Evolutionary conservation across 345 rosid genomes (phyloP).

Genomic region (Syzygium aqueum): DNA sequence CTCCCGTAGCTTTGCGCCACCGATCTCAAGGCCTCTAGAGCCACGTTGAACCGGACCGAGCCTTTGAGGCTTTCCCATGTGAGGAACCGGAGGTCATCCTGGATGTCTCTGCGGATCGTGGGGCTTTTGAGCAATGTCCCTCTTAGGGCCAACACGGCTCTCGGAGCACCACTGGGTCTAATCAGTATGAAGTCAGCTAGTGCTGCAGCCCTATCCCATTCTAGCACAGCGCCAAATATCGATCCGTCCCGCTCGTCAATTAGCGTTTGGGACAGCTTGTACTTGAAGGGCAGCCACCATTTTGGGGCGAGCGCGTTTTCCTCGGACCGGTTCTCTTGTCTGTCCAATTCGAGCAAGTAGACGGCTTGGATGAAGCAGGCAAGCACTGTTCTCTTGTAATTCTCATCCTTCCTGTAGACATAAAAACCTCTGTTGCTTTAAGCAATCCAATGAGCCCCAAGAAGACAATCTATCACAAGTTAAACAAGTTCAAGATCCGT

Average conservation of each 20-base stretch:
- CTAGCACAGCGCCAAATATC: constrained; percentile 74
- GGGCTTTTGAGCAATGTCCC: constrained; percentile 82
- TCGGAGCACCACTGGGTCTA: constrained; percentile 92
- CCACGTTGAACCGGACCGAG: constrained; percentile 70
- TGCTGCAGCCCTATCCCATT: constrained; percentile 92
- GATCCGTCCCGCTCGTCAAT: constrained; percentile 82
- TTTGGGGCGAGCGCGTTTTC: constrained; percentile 77
- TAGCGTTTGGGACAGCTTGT: constrained; percentile 61
- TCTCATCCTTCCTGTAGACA: constrained; percentile 67
- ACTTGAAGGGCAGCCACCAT: constrained; percentile 95
- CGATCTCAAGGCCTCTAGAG: constrained; percentile 48
- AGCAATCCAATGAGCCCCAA: not conserved
- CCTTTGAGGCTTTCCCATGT: constrained; percentile 97
- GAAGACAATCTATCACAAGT: not conserved
- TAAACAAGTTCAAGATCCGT: not conserved
- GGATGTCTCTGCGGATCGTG: constrained; percentile 72
- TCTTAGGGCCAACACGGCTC: constrained; percentile 64
- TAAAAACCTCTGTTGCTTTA: not conserved
- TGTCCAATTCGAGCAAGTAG: constrained; percentile 82
- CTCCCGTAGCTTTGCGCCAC: constrained; percentile 76
- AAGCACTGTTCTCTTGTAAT: constrained; percentile 81
- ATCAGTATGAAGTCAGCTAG: constrained; percentile 64
- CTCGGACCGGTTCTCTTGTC: constrained; percentile 65
- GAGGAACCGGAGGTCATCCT: constrained; percentile 92
- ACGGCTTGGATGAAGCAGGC: constrained; percentile 97